Evolutionary conservation across 176 grass and related monocot genomes (phyloP).

Genomic region (Sorghum bicolor): Sorghum_bicolor_NCBIv3 NC_012878.2:3887501-3888000

Average conservation of each 20-base stretch:
- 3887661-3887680: not conserved
- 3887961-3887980: not conserved
- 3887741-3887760: conserved; percentile 81
- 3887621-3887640: not conserved
- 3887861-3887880: conserved; percentile 21
- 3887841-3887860: not conserved
- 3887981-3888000: not conserved
- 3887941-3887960: conserved; percentile 17
- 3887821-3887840: conserved; percentile 52
- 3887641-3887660: not conserved
- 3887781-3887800: conserved; percentile 82
- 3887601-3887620: not conserved
- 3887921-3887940: not conserved
- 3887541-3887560: not conserved
- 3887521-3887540: not conserved
- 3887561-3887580: not conserved
- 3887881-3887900: not conserved
- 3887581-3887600: conserved; percentile 16
- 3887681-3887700: not conserved
- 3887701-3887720: not conserved
- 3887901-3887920: not conserved
- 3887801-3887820: conserved; percentile 90
- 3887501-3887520: not conserved
- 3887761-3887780: conserved; percentile 87
- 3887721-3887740: conserved; percentile 17